A percentile compares a stretch with the other conserved stretches of the same genome.
Evolutionary conservation across 2,329 filamentous ascomycete genomes (phyloP).

Genomic region (Penicillium nordicum): DNA sequence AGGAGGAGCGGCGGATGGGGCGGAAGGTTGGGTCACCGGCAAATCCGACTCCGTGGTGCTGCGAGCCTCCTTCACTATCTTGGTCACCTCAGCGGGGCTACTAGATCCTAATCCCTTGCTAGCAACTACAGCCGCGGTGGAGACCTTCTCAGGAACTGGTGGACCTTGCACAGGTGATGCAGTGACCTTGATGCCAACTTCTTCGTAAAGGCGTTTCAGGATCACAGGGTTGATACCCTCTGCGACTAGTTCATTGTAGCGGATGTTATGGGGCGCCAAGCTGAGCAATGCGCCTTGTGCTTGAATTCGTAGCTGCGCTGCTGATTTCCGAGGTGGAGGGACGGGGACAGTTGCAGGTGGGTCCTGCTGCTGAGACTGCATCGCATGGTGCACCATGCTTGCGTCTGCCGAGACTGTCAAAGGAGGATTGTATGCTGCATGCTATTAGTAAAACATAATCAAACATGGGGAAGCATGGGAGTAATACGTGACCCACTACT

Average conservation of each 20-base stretch:
- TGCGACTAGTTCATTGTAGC: constrained; percentile 68
- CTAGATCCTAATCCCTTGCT: not conserved
- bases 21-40: not conserved
- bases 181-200: constrained; percentile 58
- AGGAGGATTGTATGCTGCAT: constrained; percentile 36
- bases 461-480: not conserved
- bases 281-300: constrained; percentile 66
- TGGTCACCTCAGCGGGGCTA: not conserved
- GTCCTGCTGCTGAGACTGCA: constrained; percentile 11
- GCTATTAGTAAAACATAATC: constrained; percentile 18
- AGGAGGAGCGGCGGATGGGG: constrained; percentile 12
- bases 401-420: constrained; percentile 25
- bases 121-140: not conserved
- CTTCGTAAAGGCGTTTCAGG: constrained; percentile 63
- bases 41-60: not conserved
- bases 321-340: constrained; percentile 20
- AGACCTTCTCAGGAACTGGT: not conserved
- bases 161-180: constrained; percentile 8
- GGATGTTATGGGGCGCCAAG: constrained; percentile 62
- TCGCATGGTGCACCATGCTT: constrained; percentile 10
- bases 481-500: constrained; percentile 34
- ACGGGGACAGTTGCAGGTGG: not conserved
- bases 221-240: constrained; percentile 67
- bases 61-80: not conserved
- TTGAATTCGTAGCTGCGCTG: constrained; percentile 40